A percentile compares a stretch with the other conserved stretches of the same genome.
These are phyloP conservation scores for Aspergillus proliferans DNA, from an alignment of 2,329 filamentous ascomycete species.

Conservation along the genomic window DNA sequence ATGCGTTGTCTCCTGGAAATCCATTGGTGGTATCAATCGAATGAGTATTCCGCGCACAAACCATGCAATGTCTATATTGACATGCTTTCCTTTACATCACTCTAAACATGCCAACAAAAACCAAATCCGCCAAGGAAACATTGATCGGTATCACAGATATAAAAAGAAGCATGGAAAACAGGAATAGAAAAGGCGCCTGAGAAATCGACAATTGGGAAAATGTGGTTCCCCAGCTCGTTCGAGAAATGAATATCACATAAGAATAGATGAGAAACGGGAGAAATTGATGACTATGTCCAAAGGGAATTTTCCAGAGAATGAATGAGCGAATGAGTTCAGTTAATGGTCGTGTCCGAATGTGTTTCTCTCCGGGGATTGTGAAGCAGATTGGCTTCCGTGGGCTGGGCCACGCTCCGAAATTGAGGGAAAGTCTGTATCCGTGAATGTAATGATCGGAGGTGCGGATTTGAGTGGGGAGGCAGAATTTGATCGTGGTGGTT, in stretches of 20 bases:
- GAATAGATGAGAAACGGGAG: neutral
- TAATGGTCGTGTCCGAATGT: constrained; percentile 8
- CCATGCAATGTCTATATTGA: neutral
- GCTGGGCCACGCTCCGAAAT: constrained; percentile 17
- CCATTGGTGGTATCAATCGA: neutral
- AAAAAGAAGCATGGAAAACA: neutral
- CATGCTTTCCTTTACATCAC: neutral
- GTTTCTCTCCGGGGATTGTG: constrained; percentile 10
- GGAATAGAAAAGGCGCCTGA: no score
- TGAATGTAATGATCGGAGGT: constrained; percentile 24
- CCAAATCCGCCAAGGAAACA: neutral
- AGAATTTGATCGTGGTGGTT: constrained; percentile 13
- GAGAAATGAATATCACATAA: neutral
- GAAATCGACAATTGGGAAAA: no score
- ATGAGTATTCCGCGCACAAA: neutral
- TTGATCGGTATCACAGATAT: neutral
- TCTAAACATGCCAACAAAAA: neutral
- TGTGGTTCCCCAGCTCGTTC: no score
- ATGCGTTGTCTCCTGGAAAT: no score
- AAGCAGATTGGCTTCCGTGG: constrained; percentile 21
- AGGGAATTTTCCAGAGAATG: constrained; percentile 6
- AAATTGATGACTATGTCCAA: neutral
- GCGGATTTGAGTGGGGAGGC: constrained; percentile 25
- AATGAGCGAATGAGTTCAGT: constrained; percentile 9
- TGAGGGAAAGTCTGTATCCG: constrained; percentile 19